Evolutionary conservation across 441 rosid genomes (phyloP).

Genomic region (Populus hybrid): DNA sequence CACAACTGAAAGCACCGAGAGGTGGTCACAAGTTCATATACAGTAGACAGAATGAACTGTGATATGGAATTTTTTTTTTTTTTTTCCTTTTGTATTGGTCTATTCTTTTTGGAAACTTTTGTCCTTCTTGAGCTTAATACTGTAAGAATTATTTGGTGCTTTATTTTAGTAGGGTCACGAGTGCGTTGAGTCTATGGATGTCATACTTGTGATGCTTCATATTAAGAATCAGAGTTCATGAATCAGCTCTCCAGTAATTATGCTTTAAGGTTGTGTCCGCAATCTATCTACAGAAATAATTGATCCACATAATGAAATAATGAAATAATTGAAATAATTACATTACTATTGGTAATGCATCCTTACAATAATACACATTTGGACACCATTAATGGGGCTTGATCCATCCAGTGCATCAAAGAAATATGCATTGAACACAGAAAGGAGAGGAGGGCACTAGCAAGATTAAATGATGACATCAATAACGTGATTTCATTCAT

Average conservation of each 20-base stretch:
- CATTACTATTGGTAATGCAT: background rate
- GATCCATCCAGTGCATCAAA: background rate
- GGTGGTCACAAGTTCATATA: background rate
- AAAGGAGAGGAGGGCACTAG: background rate
- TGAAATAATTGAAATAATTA: too few species aligned
- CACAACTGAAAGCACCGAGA: too few species aligned
- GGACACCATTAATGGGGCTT: background rate
- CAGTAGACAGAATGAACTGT: background rate
- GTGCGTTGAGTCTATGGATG: background rate
- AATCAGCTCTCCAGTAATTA: background rate
- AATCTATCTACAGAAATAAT: background rate
- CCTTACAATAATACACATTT: background rate
- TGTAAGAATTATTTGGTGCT: background rate
- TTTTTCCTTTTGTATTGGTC: background rate
- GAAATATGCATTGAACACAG: background rate
- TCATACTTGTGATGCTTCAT: background rate
- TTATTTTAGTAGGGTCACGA: too few species aligned
- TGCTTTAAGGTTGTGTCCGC: background rate
- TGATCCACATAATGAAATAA: too few species aligned
- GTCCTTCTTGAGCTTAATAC: background rate
- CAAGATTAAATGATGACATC: background rate
- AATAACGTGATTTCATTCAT: background rate
- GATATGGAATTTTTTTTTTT: too few species aligned
- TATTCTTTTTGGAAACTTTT: background rate
- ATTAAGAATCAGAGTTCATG: background rate